Evolutionary conservation across 1,139 yeast species (phyloP), one percentile per base, ranked within the genome.

Genomic region (Saccharomycopsis phalli): DNA sequence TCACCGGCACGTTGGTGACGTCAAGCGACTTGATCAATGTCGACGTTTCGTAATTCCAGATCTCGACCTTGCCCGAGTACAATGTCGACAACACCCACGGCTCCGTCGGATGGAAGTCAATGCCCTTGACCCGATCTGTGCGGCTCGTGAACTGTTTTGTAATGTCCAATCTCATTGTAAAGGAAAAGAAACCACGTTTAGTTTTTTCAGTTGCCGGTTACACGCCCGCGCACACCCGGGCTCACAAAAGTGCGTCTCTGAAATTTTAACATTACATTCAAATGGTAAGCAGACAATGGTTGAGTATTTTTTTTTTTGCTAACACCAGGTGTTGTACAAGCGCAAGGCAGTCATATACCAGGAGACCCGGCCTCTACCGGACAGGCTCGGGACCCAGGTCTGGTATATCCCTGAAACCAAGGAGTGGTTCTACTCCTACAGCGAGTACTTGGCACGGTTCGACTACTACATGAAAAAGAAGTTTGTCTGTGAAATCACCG

Each of bases 21-120:
- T 88, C 95, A 53, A 81, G 73, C 8, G 82, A 66, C 58, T 77
- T 75, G 49, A 81, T 78, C 32, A 74, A 66, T 14, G 76, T 59
- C 53, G 66, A 73, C 40, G 96, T 84, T 53, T 87, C 95, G 56
- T 83, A 86, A 43, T 94, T 82, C 94, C 94, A 84, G 56, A 91
- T 84, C 63, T 88, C 96, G 44, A 86, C 78, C 61, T 69, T 76
- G 50, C 87, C 95, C 46, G 87, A 80, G 60, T 86, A 87, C 46
- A 83, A 68, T 10, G 95, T 86, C 41, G 91, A 79, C 55, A 86
- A 69, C 41, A 83, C 78, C 97, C 98, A 91, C 42, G 98, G 97
- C 60, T 91, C 98, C 18, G 87, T 69, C 26, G 98, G 98, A 61
- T 91, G 99, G 69, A 93, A 82, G 64, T 91, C 99, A 57, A 91